phyloP scores from a whole-genome alignment of 495 filamentous ascomycete genomes.

The Penicillium macrosclerotiorum region DNA sequence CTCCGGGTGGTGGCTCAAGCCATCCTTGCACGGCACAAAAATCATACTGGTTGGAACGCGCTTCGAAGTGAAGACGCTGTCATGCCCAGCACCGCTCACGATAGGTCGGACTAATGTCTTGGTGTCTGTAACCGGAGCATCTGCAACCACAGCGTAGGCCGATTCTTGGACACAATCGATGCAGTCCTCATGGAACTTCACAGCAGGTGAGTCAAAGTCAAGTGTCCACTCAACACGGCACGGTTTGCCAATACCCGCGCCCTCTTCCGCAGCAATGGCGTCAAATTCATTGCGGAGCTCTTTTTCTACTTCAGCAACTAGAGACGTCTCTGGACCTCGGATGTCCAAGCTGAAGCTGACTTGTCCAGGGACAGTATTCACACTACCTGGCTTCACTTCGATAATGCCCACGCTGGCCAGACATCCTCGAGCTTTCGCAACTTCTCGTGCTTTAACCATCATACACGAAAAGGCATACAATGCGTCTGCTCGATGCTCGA shows the following conservation, averaged over 20 bases:
- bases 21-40: slow-evolving; percentile 64
- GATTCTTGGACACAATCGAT: slow-evolving; percentile 63
- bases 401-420: slow-evolving; percentile 73
- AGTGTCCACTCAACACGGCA: slow-evolving; percentile 57
- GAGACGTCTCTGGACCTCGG: slow-evolving; percentile 57
- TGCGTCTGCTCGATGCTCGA: slow-evolving; percentile 58
- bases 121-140: slow-evolving; percentile 42
- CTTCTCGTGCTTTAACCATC: slow-evolving; percentile 63
- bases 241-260: slow-evolving; percentile 48
- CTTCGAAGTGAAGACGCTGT: slow-evolving; percentile 61
- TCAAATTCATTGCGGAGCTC: slow-evolving; percentile 54
- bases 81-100: slow-evolving; percentile 61
- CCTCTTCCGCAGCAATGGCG: slow-evolving; percentile 53
- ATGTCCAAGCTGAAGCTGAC: slow-evolving; percentile 74
- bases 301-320: slow-evolving; percentile 56
- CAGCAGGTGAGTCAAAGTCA: slow-evolving; percentile 63
- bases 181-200: slow-evolving; percentile 68
- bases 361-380: slow-evolving; percentile 71
- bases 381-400: slow-evolving; percentile 61
- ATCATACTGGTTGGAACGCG: slow-evolving; percentile 63
- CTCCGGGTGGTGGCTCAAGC: slow-evolving; percentile 62
- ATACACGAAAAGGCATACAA: slow-evolving; percentile 66
- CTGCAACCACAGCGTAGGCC: slow-evolving; percentile 51
- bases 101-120: slow-evolving; percentile 46
- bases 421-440: slow-evolving; percentile 53